Evolutionary conservation across 108 stramenopile genomes (phyloP), one percentile per base, ranked within the genome.

Genomic region (Cyclotella cryptica): DNA sequence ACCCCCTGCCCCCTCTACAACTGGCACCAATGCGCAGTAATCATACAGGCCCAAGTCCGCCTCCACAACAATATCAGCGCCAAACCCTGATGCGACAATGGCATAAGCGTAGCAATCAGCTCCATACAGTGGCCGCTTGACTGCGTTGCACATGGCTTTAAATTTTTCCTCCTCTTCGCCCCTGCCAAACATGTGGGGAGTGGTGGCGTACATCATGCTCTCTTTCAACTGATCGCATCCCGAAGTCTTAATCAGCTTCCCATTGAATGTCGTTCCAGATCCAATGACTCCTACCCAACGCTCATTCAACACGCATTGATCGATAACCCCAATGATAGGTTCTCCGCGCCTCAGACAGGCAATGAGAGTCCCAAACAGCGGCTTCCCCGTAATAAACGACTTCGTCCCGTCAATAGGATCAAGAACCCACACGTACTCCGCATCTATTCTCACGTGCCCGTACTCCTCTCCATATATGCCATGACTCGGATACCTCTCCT

Each of bases 341-440:
- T 49, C 74, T 18, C 85, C 85, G 10, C 77, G 28, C n/a, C 63
- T 35, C 12, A 88, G 55, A 57, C 79, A 77, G 7, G 85, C 83
- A 49, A 88, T 86, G 0, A 88, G 57, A 22, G 85, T 88, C 17
- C 87, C 87, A 63, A 86, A 88, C 46, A 86, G 69, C 42, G 87
- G 87, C 52, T 88, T 88, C 3, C 87, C 87, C 14, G 87, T 86
- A 29, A 88, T 80, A 53, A 88, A 88, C 42, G 79, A 76, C 59
- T 81, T 86, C 30, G 87, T 88, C 10, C 87, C 87, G 49, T 88
- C 87, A 60, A 88, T 85, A 3, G 87, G 87, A 62, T 88, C 87
- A 22, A 88, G 61, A 13, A 88, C 87, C 83, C 87, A 88, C 3
- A 86, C 75, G 62, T 74, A 88, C 30, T 84, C 83, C 13, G 85